Evolutionary conservation across 305 asterid genomes (phyloP).

Genomic region (Withania somnifera): DNA sequence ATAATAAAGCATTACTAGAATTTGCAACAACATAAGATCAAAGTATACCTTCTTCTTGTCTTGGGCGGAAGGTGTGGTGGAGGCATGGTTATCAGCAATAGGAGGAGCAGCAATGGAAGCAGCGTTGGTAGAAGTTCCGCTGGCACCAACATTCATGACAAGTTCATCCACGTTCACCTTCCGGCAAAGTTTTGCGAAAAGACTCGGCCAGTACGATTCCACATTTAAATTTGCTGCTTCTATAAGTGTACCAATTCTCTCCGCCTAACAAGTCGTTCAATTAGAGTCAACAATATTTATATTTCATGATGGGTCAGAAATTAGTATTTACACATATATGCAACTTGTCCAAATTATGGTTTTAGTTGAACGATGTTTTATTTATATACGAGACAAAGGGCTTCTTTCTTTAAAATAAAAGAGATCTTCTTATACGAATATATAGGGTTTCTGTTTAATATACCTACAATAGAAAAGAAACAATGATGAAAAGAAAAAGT

Average conservation of each 20-base stretch:
- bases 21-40: neutral
- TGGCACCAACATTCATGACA: neutral
- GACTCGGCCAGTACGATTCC: neutral
- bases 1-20: neutral
- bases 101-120: neutral
- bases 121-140: neutral
- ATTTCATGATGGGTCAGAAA: neutral
- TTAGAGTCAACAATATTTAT: neutral
- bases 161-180: neutral
- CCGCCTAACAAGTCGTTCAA: neutral
- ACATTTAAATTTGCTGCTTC: neutral
- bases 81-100: neutral
- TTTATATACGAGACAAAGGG: neutral
- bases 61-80: neutral
- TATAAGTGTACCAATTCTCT: neutral
- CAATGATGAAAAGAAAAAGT: neutral
- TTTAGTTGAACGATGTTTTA: neutral
- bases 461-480: too few species aligned
- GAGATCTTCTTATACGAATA: too few species aligned
- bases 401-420: neutral
- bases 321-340: neutral
- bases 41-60: neutral
- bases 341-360: neutral
- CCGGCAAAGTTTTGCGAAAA: neutral
- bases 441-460: neutral